Evolutionary conservation across 768 basidiomycete genomes (phyloP).

Genomic region (Cystofilobasidium ferigula): DNA sequence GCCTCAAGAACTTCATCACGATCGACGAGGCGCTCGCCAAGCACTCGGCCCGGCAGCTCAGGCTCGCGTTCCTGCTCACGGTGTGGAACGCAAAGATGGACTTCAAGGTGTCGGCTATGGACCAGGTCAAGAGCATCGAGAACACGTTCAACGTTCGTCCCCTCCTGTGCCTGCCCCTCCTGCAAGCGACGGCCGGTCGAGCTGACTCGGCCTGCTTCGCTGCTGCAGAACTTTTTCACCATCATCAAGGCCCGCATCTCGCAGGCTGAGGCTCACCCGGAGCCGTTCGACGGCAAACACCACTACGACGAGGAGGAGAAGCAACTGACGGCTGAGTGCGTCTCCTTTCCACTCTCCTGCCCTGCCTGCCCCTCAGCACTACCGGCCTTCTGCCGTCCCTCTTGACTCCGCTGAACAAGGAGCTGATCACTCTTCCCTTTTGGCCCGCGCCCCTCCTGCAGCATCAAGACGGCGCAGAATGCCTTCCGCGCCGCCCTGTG

Average conservation of each 20-base stretch:
- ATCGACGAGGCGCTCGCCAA: constrained; percentile 73
- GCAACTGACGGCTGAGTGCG: constrained; percentile 56
- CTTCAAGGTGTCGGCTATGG: constrained; percentile 74
- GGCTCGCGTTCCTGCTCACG: constrained; percentile 81
- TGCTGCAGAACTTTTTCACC: constrained; percentile 81
- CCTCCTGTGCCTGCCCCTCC: neutral
- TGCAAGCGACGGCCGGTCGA: no score
- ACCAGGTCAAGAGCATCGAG: constrained; percentile 79
- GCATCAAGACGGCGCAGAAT: constrained; percentile 61
- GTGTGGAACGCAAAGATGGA: constrained; percentile 88
- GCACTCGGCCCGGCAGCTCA: constrained; percentile 74
- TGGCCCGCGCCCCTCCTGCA: constrained; percentile 33
- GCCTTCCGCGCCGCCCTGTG: constrained; percentile 76
- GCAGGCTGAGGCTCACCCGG: constrained; percentile 40
- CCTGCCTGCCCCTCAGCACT: neutral
- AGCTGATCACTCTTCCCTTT: neutral
- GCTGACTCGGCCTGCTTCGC: constrained; percentile 8
- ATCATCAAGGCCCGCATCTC: constrained; percentile 67
- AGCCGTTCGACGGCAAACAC: constrained; percentile 39
- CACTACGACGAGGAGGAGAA: constrained; percentile 48
- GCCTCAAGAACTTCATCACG: constrained; percentile 96
- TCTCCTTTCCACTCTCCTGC: neutral
- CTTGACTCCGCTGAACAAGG: neutral
- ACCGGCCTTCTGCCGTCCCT: neutral
- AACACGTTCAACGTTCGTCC: constrained; percentile 66